A percentile compares a stretch with the other conserved stretches of the same genome.
These are phyloP conservation scores for Blastosporella zonata DNA, from an alignment of 1,284 basidiomycete species.

Conservation along the genomic window DNA sequence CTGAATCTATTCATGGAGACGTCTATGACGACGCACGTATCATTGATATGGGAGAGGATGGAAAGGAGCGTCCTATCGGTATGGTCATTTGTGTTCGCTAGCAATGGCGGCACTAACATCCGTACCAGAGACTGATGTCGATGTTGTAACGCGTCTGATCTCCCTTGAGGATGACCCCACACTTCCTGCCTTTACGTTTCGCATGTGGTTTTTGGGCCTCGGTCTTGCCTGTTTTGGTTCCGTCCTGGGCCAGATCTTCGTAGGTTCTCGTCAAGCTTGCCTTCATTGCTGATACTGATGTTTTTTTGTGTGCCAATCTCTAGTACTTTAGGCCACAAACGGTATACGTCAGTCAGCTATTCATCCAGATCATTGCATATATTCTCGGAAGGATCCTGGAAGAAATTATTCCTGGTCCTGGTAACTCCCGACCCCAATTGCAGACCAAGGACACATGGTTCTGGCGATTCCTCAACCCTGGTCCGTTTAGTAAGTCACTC, in stretches of 20 bases:
- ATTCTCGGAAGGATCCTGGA: slow-evolving; percentile 40
- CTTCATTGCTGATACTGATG: neutral
- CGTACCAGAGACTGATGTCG: slow-evolving; percentile 40
- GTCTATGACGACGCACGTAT: slow-evolving; percentile 35
- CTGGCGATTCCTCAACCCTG: slow-evolving; percentile 56
- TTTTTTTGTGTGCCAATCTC: neutral
- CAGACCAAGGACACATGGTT: slow-evolving; percentile 38
- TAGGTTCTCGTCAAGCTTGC: slow-evolving; percentile 24
- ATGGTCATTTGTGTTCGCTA: neutral
- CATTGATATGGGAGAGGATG: slow-evolving; percentile 34
- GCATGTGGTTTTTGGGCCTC: slow-evolving; percentile 44
- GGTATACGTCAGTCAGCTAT: slow-evolving; percentile 52
- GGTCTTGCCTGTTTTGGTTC: slow-evolving; percentile 55
- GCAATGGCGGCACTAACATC: neutral
- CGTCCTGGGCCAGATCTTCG: slow-evolving; percentile 57
- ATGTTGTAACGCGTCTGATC: slow-evolving; percentile 47
- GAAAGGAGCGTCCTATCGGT: slow-evolving; percentile 14
- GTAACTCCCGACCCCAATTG: slow-evolving; percentile 26
- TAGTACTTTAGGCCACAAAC: slow-evolving; percentile 55
- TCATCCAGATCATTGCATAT: slow-evolving; percentile 51
- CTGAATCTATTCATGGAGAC: slow-evolving; percentile 24
- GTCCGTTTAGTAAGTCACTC: slow-evolving; percentile 45
- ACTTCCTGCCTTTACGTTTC: slow-evolving; percentile 44
- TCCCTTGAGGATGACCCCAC: slow-evolving; percentile 58
- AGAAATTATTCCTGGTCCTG: slow-evolving; percentile 46